Conservation (phyloP, 2,329 filamentous ascomycete genomes). For the Chaetomium globosum region DNA sequence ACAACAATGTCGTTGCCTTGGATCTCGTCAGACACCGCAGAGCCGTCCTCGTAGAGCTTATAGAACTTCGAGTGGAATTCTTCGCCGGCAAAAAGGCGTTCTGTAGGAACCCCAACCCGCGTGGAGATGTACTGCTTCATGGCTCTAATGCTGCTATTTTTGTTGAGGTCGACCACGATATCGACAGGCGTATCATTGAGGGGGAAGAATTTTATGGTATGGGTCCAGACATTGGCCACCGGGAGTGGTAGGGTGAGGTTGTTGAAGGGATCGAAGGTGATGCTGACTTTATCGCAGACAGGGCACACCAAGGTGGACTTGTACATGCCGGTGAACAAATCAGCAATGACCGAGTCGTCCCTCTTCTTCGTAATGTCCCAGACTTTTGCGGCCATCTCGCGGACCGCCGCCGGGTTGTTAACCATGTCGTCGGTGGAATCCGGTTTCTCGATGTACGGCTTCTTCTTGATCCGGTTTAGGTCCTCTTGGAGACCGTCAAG, state of each 20-base stretch:
- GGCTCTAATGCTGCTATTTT: conserved; percentile 68
- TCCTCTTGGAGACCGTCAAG: conserved; percentile 95
- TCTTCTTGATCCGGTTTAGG: conserved; percentile 88
- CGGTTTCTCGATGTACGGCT: conserved; percentile 96
- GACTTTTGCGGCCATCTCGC: conserved; percentile 81
- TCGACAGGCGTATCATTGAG: conserved; percentile 69
- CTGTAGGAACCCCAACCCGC: conserved; percentile 64
- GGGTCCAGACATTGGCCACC: conserved; percentile 78
- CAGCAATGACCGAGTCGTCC: conserved; percentile 92
- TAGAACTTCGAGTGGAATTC: conserved; percentile 84
- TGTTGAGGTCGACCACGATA: conserved; percentile 78
- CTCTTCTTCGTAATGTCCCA: conserved; percentile 90
- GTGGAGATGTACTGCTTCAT: conserved; percentile 72
- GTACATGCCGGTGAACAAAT: conserved; percentile 96
- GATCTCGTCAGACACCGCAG: conserved; percentile 73
- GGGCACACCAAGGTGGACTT: conserved; percentile 96
- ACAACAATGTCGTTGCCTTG: conserved; percentile 65
- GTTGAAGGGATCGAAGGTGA: conserved; percentile 97
- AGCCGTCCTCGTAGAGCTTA: conserved; percentile 75
- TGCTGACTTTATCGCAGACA: conserved; percentile 89
- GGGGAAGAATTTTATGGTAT: conserved; percentile 75
- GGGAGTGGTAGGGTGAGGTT: conserved; percentile 90
- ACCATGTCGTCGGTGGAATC: conserved; percentile 98
- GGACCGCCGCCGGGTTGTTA: conserved; percentile 75
- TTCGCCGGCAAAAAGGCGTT: conserved; percentile 76